Percentiles rank a stretch among this genome's conserved stretches.
Evolutionary conservation across 331 rosid species (phyloP).

Genomic region (Pyracantha coccinea): DNA sequence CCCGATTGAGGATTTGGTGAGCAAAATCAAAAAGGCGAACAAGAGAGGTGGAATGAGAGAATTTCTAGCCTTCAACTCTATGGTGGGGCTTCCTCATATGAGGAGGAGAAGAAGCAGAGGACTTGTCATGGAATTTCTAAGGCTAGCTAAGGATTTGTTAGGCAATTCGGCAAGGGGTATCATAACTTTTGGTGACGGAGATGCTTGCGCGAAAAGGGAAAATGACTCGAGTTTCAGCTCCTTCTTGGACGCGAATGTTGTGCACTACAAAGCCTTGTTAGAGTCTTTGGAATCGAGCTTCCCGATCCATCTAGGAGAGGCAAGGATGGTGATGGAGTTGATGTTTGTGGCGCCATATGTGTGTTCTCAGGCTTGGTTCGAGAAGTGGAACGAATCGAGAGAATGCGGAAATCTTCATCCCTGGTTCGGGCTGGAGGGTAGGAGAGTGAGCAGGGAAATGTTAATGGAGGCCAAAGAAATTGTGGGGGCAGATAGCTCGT

Average conservation of each 20-base stretch:
- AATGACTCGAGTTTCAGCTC: slow-evolving; percentile 31
- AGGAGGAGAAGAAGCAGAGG: slow-evolving; percentile 26
- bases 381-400: slow-evolving; percentile 36
- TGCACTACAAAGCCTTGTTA: slow-evolving; percentile 43
- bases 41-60: slow-evolving; percentile 23
- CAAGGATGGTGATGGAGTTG: slow-evolving; percentile 38
- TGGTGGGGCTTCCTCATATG: slow-evolving; percentile 43
- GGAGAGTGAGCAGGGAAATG: slow-evolving; percentile 28
- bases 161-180: slow-evolving; percentile 28
- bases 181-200: slow-evolving; percentile 46
- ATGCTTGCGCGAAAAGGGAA: slow-evolving; percentile 26
- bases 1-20: slow-evolving; percentile 27
- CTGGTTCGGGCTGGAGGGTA: slow-evolving; percentile 21
- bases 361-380: slow-evolving; percentile 34
- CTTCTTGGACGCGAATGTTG: slow-evolving; percentile 37
- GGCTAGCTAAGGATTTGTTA: slow-evolving; percentile 38
- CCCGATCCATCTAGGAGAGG: slow-evolving; percentile 31
- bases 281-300: slow-evolving; percentile 39
- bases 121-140: slow-evolving; percentile 28
- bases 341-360: slow-evolving; percentile 44
- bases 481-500: slow-evolving; percentile 32
- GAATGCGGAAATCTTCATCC: background rate
- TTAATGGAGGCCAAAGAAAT: slow-evolving; percentile 38
- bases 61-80: slow-evolving; percentile 50
- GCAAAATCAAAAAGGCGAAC: slow-evolving; percentile 23